Conservation (phyloP, 768 basidiomycete genomes). For the Rhizopogon roseolus region DNA sequence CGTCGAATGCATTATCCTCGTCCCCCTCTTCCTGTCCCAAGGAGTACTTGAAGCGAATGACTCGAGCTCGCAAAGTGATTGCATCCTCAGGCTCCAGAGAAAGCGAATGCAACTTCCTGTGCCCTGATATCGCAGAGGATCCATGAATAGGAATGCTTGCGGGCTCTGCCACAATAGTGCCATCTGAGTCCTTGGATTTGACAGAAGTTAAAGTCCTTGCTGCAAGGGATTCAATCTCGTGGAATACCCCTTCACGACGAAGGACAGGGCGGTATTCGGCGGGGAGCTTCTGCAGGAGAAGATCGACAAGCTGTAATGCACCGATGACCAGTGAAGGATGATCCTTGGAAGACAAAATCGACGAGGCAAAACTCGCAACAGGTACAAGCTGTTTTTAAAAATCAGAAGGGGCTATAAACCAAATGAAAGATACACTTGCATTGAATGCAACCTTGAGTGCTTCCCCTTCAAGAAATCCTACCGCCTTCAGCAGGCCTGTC, state of each 20-base stretch:
- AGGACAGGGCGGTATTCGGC: conserved; percentile 84
- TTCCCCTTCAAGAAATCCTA: conserved; percentile 80
- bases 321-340: conserved; percentile 82
- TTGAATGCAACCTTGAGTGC: conserved; percentile 72
- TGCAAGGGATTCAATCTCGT: conserved; percentile 84
- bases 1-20: conserved; percentile 58
- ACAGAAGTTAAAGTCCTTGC: conserved; percentile 52
- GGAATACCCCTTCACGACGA: conserved; percentile 92
- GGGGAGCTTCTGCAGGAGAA: conserved; percentile 81
- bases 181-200: conserved; percentile 43
- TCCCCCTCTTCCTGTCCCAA: conserved; percentile 50
- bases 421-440: conserved; percentile 41
- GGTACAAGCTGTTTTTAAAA: conserved; percentile 69
- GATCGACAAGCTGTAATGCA: conserved; percentile 89
- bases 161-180: conserved; percentile 32
- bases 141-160: conserved; percentile 25
- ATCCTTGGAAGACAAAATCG: conserved; percentile 89
- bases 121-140: conserved; percentile 49
- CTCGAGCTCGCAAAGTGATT: conserved; percentile 86
- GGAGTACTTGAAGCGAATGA: conserved; percentile 82
- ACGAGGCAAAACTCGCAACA: conserved; percentile 91
- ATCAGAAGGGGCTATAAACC: conserved; percentile 3
- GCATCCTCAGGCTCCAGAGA: conserved; percentile 84
- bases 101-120: conserved; percentile 65
- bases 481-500: conserved; percentile 83